Evolutionary conservation across 495 filamentous ascomycete genomes (phyloP), one percentile per base, ranked within the genome.

Genomic region (Daldinia loculata): DNA sequence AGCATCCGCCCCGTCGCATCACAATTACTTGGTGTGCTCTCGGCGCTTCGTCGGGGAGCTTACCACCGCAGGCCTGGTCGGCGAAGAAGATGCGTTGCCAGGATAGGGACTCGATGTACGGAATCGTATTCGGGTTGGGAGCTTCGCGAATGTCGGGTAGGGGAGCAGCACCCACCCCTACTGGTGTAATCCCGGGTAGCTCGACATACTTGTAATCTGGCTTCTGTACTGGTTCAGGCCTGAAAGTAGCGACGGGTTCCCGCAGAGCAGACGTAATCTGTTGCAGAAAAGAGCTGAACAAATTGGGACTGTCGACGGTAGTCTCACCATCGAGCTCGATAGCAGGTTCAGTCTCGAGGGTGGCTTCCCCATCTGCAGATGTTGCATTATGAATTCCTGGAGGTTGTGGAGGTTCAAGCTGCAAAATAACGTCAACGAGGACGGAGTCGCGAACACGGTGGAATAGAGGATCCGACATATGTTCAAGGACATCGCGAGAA

Each of bases 1-100:
- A 91, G 80, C 95, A 99, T 3, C 88, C 89, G 19, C 95, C 95
- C 22, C 95, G 90, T 34, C 88, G 89, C 65, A 98, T 85, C 27
- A 98, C 86, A 63, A 99, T 87, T 15, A 98, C 83, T 68, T 97
- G 89, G 78, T 96, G 85, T n/a, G 81, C 82, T 14, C 87, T 87
- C 0, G 87, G 84, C 3, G 90, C 83, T 1, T 85, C 79, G 14
- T 86, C 82, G 0, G 89, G 87, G 0, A 97, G 83, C 17, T 84
- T 85, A 15, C 82, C 79, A 43, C 86, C 72, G 79, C 94, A 97
- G 60, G 89, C 85, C 15, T 90, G 84, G 63, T 83, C 89, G 22
- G 91, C 88, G 64, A 92, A 85, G 80, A 91, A 93, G 66, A 97
- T 82, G 8, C 77, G 86, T 4, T 83, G 82, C 90, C 90, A 94